phyloP scores from a whole-genome alignment of 306 rosid species.

The Citrullus amarus region DNA sequence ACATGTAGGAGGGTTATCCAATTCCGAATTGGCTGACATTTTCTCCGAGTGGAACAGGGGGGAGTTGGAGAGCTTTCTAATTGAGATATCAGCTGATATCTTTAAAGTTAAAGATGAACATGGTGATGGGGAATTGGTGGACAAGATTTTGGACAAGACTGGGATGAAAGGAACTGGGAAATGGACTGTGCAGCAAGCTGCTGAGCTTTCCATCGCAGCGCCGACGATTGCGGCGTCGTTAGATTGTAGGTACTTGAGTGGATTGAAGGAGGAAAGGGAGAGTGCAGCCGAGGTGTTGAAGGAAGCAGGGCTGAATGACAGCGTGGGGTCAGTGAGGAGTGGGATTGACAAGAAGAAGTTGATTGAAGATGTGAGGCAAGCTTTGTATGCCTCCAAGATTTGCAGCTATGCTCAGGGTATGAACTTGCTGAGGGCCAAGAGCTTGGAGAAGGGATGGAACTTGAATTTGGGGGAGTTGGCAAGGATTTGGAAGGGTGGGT shows the following conservation, averaged over 20 bases:
- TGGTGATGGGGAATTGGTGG: constrained; percentile 66
- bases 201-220: constrained; percentile 82
- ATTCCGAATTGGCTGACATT: constrained; percentile 47
- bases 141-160: constrained; percentile 76
- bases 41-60: constrained; percentile 81
- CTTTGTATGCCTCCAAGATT: constrained; percentile 85
- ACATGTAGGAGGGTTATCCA: constrained; percentile 63
- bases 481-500: constrained; percentile 97
- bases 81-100: constrained; percentile 83
- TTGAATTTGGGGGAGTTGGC: constrained; percentile 87
- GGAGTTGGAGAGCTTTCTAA: constrained; percentile 70
- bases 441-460: constrained; percentile 69
- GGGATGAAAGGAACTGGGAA: constrained; percentile 97
- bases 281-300: constrained; percentile 47
- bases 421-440: constrained; percentile 88
- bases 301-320: constrained; percentile 69
- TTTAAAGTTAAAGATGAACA: constrained; percentile 63
- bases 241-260: constrained; percentile 78
- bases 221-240: constrained; percentile 83
- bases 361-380: constrained; percentile 91
- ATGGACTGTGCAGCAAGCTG: constrained; percentile 96
- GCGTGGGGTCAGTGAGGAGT: constrained; percentile 22
- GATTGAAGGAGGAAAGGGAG: constrained; percentile 89
- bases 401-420: constrained; percentile 96
- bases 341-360: constrained; percentile 67